Conservation (phyloP, 305 asterid species). For the Nicotiana rustica region DNA sequence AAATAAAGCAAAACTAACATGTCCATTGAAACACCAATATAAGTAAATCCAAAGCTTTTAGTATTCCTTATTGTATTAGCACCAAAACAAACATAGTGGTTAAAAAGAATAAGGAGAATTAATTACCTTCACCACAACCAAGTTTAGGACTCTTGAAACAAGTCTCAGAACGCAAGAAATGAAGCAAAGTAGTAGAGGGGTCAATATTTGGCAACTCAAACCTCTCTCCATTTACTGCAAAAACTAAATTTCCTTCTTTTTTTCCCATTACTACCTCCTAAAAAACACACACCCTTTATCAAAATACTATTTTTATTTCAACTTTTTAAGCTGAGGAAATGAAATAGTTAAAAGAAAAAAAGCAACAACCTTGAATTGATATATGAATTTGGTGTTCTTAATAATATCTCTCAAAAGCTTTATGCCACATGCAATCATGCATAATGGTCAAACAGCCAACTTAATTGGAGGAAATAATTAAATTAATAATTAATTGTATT, state of each 20-base stretch:
- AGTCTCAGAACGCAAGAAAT: conserved; percentile 64
- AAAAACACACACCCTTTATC: background rate
- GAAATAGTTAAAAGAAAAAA: background rate
- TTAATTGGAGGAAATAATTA: background rate
- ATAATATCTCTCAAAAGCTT: no score
- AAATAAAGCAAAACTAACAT: background rate
- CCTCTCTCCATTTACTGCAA: conserved; percentile 66
- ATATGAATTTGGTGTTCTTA: no score
- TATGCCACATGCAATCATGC: background rate
- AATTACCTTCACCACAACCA: conserved; percentile 81
- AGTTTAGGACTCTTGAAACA: conserved; percentile 76
- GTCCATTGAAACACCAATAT: background rate
- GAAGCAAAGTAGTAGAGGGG: conserved; percentile 72
- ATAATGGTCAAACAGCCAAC: background rate
- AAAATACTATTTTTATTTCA: background rate
- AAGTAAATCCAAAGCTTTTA: background rate
- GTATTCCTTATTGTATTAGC: background rate
- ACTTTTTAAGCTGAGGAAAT: background rate
- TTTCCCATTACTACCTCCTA: conserved; percentile 36
- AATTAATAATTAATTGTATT: no score
- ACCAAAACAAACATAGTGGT: background rate
- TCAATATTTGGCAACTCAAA: conserved; percentile 56
- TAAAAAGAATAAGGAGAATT: background rate
- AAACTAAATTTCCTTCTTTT: conserved; percentile 47
- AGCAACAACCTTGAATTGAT: background rate